Evolutionary conservation across 768 basidiomycete species (phyloP).

Genomic region (Butyriboletus loyo): DNA sequence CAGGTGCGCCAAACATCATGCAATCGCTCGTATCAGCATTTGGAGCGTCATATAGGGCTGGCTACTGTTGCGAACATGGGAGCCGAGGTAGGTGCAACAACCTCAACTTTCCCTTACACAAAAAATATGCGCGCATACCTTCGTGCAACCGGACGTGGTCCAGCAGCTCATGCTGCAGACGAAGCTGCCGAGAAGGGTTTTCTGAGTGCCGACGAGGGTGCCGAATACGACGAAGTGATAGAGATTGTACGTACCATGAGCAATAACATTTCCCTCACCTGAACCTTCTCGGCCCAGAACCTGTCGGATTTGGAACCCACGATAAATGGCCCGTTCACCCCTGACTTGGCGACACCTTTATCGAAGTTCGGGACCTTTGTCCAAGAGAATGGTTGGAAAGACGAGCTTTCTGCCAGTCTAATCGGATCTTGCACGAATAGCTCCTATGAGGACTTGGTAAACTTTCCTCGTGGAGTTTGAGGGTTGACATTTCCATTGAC

Average conservation of each 20-base stretch:
- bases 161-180: conserved; percentile 86
- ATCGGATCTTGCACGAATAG: conserved; percentile 99
- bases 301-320: conserved; percentile 86
- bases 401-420: conserved; percentile 83
- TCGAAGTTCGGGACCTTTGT: conserved; percentile 84
- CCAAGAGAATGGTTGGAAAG: conserved; percentile 87
- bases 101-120: conserved; percentile 96
- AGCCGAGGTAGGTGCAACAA: conserved; percentile 99
- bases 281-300: conserved; percentile 49
- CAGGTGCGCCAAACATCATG: conserved; percentile 48
- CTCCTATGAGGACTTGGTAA: conserved; percentile 93
- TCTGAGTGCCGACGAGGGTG: conserved; percentile 79
- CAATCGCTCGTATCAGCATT: not conserved
- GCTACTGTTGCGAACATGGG: conserved; percentile 99
- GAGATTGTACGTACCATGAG: conserved; percentile 66
- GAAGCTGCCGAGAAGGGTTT: conserved; percentile 75
- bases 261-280: not conserved
- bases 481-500: not conserved
- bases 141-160: conserved; percentile 80
- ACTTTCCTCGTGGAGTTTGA: not conserved
- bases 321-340: conserved; percentile 97
- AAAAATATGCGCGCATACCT: conserved; percentile 87
- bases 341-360: conserved; percentile 91
- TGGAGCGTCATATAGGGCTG: conserved; percentile 51
- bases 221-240: conserved; percentile 92